Conservation (phyloP, 2,329 filamentous ascomycete species). For the Colletotrichum cordylinicola region DNA sequence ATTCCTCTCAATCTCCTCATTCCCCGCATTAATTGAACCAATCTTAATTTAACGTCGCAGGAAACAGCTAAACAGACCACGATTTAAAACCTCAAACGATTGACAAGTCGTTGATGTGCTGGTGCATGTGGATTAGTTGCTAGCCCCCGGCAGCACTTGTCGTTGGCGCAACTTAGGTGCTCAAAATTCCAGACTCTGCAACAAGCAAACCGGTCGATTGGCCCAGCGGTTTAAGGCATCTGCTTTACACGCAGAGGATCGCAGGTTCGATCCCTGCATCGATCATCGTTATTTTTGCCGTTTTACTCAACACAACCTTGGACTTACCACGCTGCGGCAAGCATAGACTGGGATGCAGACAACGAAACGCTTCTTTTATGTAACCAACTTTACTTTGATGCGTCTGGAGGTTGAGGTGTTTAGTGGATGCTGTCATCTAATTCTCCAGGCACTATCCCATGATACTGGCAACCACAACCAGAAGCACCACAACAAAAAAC, state of each 20-base stretch:
- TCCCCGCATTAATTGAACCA: not conserved
- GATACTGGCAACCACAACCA: not conserved
- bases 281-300: constrained; percentile 32
- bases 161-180: not conserved
- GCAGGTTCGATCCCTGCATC: constrained; percentile 51
- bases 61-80: not conserved
- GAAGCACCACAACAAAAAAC: not conserved
- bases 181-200: fast-evolving
- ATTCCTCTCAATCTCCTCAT: no score
- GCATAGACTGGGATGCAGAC: not conserved
- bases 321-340: not conserved
- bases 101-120: not conserved
- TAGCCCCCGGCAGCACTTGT: not conserved
- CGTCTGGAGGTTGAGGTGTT: not conserved
- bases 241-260: constrained; percentile 49
- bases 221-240: constrained; percentile 45
- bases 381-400: not conserved
- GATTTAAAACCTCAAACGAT: not conserved
- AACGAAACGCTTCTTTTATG: not conserved
- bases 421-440: not conserved
- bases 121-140: not conserved
- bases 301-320: not conserved
- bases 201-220: constrained; percentile 32
- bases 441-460: not conserved
- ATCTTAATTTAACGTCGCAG: not conserved